Conservation (phyloP, 2,329 filamentous ascomycete species). For the Zasmidium cellare region DNA sequence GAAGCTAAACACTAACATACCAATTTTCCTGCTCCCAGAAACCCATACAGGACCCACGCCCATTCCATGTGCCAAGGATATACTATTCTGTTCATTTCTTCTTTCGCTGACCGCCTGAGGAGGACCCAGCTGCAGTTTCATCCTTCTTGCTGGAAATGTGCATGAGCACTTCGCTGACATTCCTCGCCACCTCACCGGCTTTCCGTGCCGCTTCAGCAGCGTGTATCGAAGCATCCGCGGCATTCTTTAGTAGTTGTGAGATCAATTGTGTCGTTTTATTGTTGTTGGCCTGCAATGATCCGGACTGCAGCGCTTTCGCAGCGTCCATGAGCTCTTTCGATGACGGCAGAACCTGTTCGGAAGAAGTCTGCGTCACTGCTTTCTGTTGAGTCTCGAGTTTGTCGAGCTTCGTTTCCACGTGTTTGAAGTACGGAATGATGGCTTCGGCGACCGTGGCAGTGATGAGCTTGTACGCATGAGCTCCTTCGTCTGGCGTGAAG, state of each 20-base stretch:
- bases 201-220: conserved; percentile 12
- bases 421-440: conserved; percentile 9
- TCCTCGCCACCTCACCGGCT: conserved; percentile 15
- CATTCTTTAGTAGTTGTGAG: conserved; percentile 11
- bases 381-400: background rate
- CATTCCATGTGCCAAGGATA: no score
- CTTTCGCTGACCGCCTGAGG: background rate
- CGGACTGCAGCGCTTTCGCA: conserved; percentile 6
- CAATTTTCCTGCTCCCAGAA: no score
- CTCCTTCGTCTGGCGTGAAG: conserved; percentile 4
- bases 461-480: conserved; percentile 9
- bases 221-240: conserved; percentile 13
- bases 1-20: no score
- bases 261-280: conserved; percentile 6
- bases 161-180: conserved; percentile 11
- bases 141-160: conserved; percentile 1
- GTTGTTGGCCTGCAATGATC: background rate
- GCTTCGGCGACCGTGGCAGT: conserved; percentile 10
- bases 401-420: conserved; percentile 12
- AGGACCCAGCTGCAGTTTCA: background rate
- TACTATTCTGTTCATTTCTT: background rate
- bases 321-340: conserved; percentile 1
- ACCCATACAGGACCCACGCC: no score
- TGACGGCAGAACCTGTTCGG: background rate
- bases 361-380: background rate